Evolutionary conservation across 306 rosid species (phyloP).

Genomic region (Pyrus communis): DNA sequence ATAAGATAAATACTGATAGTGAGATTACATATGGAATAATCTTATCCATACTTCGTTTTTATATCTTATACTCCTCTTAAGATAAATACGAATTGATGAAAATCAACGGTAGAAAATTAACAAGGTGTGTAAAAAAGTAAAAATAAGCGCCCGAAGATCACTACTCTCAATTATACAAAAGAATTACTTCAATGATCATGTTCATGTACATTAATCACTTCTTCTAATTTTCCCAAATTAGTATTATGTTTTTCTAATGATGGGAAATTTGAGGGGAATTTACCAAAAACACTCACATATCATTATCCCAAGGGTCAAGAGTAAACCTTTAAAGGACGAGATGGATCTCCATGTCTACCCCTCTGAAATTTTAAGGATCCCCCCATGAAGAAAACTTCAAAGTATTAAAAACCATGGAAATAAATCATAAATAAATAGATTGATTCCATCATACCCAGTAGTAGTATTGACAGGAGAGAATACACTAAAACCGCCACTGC

Average conservation of each 20-base stretch:
- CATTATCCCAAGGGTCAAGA: not conserved
- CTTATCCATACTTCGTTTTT: rapidly evolving
- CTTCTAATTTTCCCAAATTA: not conserved
- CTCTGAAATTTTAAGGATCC: not conserved
- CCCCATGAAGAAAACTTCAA: not conserved
- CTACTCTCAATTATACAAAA: too few relatives aligned
- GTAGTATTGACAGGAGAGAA: not conserved
- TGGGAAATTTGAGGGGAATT: not conserved
- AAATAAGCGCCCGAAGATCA: rapidly evolving
- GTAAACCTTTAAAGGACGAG: not conserved
- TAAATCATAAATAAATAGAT: not conserved
- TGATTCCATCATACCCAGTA: not conserved
- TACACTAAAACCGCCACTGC: not conserved
- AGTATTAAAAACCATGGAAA: not conserved
- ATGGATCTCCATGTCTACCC: not conserved
- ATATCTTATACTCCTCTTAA: too few relatives aligned
- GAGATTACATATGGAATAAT: too few relatives aligned
- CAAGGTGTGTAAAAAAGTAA: rapidly evolving
- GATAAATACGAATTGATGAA: too few relatives aligned
- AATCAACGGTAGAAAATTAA: too few relatives aligned
- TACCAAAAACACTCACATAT: not conserved
- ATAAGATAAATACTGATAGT: too few relatives aligned
- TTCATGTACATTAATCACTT: not conserved
- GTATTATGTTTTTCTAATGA: not conserved
- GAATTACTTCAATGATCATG: not conserved